phyloP scores from a whole-genome alignment of 2,329 filamentous ascomycete genomes.

The Fusarium sp. region DNA sequence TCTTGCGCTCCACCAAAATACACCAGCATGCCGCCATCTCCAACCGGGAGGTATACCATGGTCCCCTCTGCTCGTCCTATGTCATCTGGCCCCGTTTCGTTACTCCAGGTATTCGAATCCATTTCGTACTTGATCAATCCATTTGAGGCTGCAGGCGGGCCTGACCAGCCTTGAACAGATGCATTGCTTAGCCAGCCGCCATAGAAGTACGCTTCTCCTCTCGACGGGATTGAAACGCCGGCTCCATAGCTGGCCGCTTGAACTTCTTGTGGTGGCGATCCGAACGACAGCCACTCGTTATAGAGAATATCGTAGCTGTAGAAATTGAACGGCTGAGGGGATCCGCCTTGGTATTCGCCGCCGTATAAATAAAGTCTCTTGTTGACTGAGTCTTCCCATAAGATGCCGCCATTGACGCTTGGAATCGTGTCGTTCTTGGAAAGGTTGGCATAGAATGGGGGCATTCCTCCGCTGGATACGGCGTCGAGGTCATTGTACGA shows the following conservation, averaged over 20 bases:
- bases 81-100: background rate
- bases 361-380: slow-evolving; percentile 7
- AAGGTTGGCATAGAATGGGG: background rate
- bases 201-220: slow-evolving; percentile 7
- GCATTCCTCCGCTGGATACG: background rate
- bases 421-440: slow-evolving; percentile 8
- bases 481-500: background rate
- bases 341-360: background rate
- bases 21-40: slow-evolving; percentile 1
- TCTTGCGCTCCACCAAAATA: slow-evolving; percentile 1
- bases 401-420: background rate
- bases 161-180: background rate
- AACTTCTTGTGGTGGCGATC: background rate
- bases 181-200: background rate
- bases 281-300: background rate
- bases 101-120: background rate
- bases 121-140: slow-evolving; percentile 1
- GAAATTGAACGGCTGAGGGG: background rate
- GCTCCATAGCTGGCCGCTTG: slow-evolving; percentile 1
- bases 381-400: slow-evolving; percentile 9
- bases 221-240: background rate
- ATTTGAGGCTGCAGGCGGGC: background rate
- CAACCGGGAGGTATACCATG: background rate
- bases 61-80: background rate
- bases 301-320: slow-evolving; percentile 12